These are phyloP conservation scores for Diaporthe longicolla DNA, from an alignment of 2,329 filamentous ascomycete genomes.

Conservation along the genomic window DNA sequence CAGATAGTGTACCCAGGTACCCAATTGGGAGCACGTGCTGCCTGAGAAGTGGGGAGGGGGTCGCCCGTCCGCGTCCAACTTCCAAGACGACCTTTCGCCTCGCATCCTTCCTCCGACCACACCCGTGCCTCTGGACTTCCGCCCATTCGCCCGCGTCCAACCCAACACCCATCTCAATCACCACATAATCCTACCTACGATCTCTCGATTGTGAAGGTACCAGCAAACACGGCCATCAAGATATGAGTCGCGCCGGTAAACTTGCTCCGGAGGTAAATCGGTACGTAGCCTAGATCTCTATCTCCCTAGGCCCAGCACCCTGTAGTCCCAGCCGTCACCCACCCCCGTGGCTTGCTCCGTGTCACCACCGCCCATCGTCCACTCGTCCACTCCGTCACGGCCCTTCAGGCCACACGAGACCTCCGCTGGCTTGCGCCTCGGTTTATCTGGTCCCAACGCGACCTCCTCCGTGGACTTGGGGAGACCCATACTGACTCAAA, in stretches of 20 bases:
- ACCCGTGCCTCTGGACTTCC: slow-evolving; percentile 40
- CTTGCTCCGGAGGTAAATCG: slow-evolving; percentile 99
- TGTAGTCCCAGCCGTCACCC: slow-evolving; percentile 7
- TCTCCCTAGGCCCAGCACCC: slow-evolving; percentile 46
- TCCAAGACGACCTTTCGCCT: slow-evolving; percentile 37
- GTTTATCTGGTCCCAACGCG: slow-evolving; percentile 11
- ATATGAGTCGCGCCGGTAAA: slow-evolving; percentile 97
- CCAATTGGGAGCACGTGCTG: slow-evolving; percentile 36
- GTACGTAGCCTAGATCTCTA: slow-evolving; percentile 67
- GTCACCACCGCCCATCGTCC: slow-evolving; percentile 30
- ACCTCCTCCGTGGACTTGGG: slow-evolving; percentile 13
- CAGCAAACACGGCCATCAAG: slow-evolving; percentile 65
- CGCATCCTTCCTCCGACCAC: slow-evolving; percentile 40
- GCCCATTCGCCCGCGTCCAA: slow-evolving; percentile 21
- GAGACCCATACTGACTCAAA: slow-evolving; percentile 47
- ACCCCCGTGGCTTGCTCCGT: slow-evolving; percentile 15
- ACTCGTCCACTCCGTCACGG: slow-evolving; percentile 13
- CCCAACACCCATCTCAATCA: slow-evolving; percentile 26
- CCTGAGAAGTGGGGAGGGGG: slow-evolving; percentile 34
- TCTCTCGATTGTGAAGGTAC: slow-evolving; percentile 39
- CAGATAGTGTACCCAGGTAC: slow-evolving; percentile 28
- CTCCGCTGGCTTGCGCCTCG: background rate
- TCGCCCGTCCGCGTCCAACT: slow-evolving; percentile 23
- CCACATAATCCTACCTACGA: slow-evolving; percentile 30
- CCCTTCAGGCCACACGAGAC: slow-evolving; percentile 19